Evolutionary conservation across 192 early-diverging fungal genomes (phyloP), one percentile per base, ranked within the genome.

Genomic region (Spizellomyces punctatus): DNA sequence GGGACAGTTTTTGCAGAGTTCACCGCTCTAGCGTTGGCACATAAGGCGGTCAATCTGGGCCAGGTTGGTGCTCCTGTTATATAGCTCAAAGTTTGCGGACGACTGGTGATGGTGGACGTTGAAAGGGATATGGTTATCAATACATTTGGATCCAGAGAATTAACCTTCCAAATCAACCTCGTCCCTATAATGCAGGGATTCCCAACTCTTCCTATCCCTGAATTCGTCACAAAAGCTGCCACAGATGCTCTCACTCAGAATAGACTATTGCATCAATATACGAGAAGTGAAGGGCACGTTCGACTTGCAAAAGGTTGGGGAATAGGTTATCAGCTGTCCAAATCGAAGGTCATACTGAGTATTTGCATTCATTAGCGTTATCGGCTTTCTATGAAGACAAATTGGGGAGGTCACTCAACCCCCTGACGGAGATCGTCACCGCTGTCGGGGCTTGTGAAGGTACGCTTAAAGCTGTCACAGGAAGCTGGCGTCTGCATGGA

Each of bases 381-480:
- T 89, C 91, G 36, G 78, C 80, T n/a, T 91, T 89, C 58, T 98
- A 95, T 78, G 75, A 84, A 6, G 80, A 85, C 21, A 81, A 87
- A 49, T 83, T 96, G 49, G 85, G 87, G 8, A 79, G 91, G 22
- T 62, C 77, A 4, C 74, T 96, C 42, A 88, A 96, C 72, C 86
- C 91, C 4, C 83, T 91, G 46, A 86, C 81, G 5, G 93, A 98
- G 78, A 86, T 98, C 68, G 79, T 96, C 44, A 91, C 94, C 17
- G 91, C 94, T 36, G 94, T 94, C 27, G 96, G 96, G 19, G 94
- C 92, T 16, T 94, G 93, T 63, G 93, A 95, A 84, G 89, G 89
- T 86, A 79, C 47, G 27, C 21, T 19, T 19, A 19, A 55, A 57
- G 56, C n/a, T 49, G 47, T 42, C 14, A 65, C 74, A 27, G 10